Percentiles rank a stretch among this genome's conserved stretches.
Evolutionary conservation across 306 rosid species (phyloP).

Genomic region (Medicago arabica): DNA sequence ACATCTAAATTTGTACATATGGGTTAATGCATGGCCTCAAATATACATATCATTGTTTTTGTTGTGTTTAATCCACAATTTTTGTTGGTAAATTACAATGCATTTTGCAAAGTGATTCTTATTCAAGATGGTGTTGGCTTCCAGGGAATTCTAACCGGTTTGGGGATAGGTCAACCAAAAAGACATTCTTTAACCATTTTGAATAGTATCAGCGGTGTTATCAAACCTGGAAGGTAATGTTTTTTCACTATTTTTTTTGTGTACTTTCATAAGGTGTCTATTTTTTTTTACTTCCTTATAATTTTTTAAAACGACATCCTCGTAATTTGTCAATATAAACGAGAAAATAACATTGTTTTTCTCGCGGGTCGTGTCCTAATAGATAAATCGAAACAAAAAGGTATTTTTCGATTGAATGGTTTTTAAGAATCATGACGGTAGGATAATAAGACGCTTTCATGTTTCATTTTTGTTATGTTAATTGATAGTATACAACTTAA

Average conservation of each 20-base stretch:
- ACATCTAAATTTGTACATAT: background rate
- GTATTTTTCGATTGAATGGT: too few relatives aligned
- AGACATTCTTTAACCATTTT: slow-evolving; percentile 67
- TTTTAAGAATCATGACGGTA: too few relatives aligned
- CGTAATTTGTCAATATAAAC: too few relatives aligned
- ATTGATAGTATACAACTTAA: background rate
- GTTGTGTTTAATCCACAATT: background rate
- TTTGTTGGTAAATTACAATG: background rate
- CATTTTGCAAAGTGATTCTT: slow-evolving; percentile 5
- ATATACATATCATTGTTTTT: background rate
- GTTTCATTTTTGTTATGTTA: background rate
- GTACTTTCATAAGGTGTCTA: too few relatives aligned
- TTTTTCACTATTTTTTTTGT: background rate
- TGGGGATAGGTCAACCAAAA: slow-evolving; percentile 55
- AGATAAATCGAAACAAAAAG: too few relatives aligned
- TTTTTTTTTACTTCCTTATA: too few relatives aligned
- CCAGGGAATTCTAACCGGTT: slow-evolving; percentile 55
- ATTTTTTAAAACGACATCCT: too few relatives aligned
- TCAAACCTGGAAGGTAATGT: slow-evolving; percentile 75
- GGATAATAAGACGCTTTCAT: background rate
- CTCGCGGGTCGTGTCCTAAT: too few relatives aligned
- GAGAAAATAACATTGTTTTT: too few relatives aligned
- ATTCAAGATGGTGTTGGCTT: background rate
- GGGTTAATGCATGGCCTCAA: background rate
- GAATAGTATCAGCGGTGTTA: slow-evolving; percentile 59